Evolutionary conservation across 805 yeast genomes (phyloP).

Genomic region (Saccharomycopsis sp.): DNA sequence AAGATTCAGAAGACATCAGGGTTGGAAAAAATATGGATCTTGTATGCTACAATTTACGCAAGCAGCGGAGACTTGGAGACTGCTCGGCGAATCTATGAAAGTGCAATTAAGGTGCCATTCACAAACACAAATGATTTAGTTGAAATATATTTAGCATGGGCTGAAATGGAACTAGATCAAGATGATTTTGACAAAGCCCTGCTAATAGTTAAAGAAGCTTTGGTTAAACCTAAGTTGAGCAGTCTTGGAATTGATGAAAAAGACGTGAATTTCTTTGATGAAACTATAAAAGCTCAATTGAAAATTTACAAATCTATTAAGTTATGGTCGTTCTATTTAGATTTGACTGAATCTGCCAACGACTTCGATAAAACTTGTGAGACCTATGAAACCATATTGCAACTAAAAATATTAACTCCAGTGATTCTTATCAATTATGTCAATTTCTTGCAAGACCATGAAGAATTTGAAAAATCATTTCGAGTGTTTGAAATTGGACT

Average conservation of each 20-base stretch:
- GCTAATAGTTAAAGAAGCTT: conserved; percentile 31
- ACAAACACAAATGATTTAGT: conserved; percentile 56
- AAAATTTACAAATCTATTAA: conserved; percentile 53
- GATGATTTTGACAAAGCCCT: conserved; percentile 37
- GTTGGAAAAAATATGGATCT: conserved; percentile 59
- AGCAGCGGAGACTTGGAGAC: conserved; percentile 45
- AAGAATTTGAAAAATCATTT: conserved; percentile 43
- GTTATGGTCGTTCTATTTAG: conserved; percentile 71
- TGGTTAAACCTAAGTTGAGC: conserved; percentile 23
- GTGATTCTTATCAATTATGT: conserved; percentile 61
- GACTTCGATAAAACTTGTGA: conserved; percentile 34
- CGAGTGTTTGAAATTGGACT: conserved; percentile 64
- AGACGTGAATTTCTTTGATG: conserved; percentile 32
- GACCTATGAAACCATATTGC: conserved; percentile 48
- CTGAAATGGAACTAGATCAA: conserved; percentile 52
- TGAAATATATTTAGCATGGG: conserved; percentile 69
- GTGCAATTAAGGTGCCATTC: conserved; percentile 67
- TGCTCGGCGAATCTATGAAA: conserved; percentile 55
- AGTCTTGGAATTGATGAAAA: conserved; percentile 23
- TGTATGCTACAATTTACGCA: conserved; percentile 61
- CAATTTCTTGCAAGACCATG: conserved; percentile 43
- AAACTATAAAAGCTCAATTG: conserved; percentile 44
- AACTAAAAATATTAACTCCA: conserved; percentile 63
- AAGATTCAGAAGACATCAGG: conserved; percentile 29
- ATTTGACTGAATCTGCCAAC: conserved; percentile 53